These are phyloP conservation scores for Trichophyton benhamiae DNA, from an alignment of 2,329 filamentous ascomycete genomes.

Conservation along the genomic window DNA sequence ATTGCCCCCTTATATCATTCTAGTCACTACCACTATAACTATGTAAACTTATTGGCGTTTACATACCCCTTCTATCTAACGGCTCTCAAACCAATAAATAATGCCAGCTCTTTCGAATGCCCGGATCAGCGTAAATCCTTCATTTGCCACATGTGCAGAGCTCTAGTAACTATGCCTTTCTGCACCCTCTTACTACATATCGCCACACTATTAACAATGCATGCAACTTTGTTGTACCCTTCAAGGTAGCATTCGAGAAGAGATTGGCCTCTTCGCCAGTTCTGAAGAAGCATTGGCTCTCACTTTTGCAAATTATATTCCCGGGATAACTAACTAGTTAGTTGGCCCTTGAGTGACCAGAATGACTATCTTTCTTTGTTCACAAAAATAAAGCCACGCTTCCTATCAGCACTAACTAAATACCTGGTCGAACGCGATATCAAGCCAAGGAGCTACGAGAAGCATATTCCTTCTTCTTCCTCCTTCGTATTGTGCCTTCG, in stretches of 20 bases:
- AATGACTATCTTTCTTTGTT: neutral
- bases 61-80: neutral
- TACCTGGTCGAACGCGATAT: neutral
- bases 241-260: no score
- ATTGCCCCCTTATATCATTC: neutral
- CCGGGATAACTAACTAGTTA: neutral
- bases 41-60: slow-evolving; percentile 1
- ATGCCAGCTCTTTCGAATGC: neutral
- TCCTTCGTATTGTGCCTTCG: neutral
- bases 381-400: neutral
- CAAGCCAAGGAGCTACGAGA: neutral
- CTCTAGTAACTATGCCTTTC: no score
- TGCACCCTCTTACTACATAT: no score
- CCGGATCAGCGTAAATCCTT: neutral
- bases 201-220: no score
- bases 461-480: neutral
- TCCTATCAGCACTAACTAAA: neutral
- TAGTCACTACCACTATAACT: neutral
- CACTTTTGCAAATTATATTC: no score
- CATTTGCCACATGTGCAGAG: neutral
- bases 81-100: neutral
- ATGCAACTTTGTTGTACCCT: no score
- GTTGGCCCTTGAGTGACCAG: neutral
- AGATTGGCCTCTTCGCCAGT: no score
- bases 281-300: no score